These are phyloP conservation scores for Aleurites moluccanus DNA, from an alignment of 441 rosid genomes.

Conservation along the genomic window DNA sequence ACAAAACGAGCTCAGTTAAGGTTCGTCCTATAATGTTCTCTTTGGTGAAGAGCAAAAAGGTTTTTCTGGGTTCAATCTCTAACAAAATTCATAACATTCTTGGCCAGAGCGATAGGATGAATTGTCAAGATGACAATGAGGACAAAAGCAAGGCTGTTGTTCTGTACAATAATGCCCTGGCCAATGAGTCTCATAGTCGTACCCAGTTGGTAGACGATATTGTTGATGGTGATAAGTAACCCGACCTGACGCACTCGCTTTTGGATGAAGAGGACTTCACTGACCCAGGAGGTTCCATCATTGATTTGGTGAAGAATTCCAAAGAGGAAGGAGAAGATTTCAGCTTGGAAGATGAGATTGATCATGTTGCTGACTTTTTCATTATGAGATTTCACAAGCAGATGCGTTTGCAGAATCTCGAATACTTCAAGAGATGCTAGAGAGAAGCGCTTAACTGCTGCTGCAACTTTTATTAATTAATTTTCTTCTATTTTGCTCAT, in stretches of 20 bases:
- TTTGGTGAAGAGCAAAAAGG: constrained; percentile 55
- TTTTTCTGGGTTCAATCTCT: constrained; percentile 50
- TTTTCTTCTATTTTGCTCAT: no score
- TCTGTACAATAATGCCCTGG: constrained; percentile 19
- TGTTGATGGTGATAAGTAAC: constrained; percentile 39
- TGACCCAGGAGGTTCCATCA: constrained; percentile 58
- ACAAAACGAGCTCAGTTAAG: constrained; percentile 56
- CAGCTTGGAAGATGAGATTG: constrained; percentile 80
- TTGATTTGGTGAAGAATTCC: constrained; percentile 67
- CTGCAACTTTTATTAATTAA: no score
- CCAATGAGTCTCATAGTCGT: constrained; percentile 21
- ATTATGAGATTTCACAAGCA: constrained; percentile 74
- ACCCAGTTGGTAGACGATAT: neutral
- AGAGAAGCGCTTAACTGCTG: constrained; percentile 24
- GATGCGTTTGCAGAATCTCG: constrained; percentile 80
- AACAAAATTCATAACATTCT: constrained; percentile 55
- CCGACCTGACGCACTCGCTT: constrained; percentile 51
- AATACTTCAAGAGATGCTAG: constrained; percentile 58
- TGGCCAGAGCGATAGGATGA: constrained; percentile 18
- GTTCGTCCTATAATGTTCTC: constrained; percentile 68
- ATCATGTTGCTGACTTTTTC: constrained; percentile 80
- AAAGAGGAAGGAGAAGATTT: constrained; percentile 70
- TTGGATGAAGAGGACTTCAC: constrained; percentile 40
- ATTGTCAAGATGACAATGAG: constrained; percentile 11
- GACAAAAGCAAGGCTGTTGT: constrained; percentile 41